Conservation (phyloP, 129 eudicot genomes). For the Pulicaria dysenterica region DNA sequence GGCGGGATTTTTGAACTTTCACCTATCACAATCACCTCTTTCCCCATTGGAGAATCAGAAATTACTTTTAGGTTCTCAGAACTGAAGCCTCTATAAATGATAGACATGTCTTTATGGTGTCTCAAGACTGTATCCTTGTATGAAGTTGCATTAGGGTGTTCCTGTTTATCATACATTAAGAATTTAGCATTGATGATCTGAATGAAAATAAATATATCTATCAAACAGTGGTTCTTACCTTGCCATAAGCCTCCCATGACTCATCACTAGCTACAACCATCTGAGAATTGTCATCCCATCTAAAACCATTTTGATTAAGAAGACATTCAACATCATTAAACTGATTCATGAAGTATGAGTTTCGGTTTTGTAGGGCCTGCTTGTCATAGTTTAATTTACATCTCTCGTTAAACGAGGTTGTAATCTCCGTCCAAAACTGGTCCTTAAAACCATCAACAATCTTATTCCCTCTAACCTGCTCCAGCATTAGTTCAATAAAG, state of each 20-base stretch:
- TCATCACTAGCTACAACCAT: constrained; percentile 42
- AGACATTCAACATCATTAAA: constrained; percentile 42
- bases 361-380: constrained; percentile 33
- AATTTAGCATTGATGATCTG: background rate
- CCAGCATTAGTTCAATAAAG: constrained; percentile 39
- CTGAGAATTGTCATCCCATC: constrained; percentile 45
- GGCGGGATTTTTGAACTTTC: constrained; percentile 20
- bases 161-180: constrained; percentile 35
- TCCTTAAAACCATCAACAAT: constrained; percentile 34
- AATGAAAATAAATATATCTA: background rate
- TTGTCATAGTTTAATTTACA: constrained; percentile 36
- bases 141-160: constrained; percentile 38
- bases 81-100: constrained; percentile 32
- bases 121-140: constrained; percentile 40
- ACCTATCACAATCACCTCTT: constrained; percentile 13
- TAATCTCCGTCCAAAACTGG: constrained; percentile 40
- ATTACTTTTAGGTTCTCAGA: constrained; percentile 21
- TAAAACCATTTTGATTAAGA: constrained; percentile 45
- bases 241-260: constrained; percentile 49
- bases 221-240: constrained; percentile 32
- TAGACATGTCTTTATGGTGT: constrained; percentile 33
- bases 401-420: constrained; percentile 39
- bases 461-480: constrained; percentile 32
- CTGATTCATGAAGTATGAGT: constrained; percentile 43
- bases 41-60: constrained; percentile 7